phyloP scores from a whole-genome alignment of 177 flowering plant genomes.

The Vitis hybrid region DNA sequence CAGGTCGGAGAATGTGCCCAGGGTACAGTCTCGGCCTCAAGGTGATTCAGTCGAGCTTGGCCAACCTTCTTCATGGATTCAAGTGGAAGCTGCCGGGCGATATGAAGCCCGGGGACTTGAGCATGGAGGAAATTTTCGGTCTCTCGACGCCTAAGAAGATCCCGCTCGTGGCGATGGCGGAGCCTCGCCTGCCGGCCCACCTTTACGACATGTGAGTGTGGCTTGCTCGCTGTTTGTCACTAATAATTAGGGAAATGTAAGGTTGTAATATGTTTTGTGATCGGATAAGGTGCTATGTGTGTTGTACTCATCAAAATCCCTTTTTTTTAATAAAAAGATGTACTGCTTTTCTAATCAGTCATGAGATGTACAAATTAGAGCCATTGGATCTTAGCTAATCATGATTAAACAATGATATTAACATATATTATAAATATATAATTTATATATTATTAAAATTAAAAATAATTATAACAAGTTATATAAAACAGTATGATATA shows the following conservation, averaged over 20 bases:
- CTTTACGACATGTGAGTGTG: conserved; percentile 22
- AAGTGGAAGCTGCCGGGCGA: conserved; percentile 51
- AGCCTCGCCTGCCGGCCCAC: conserved; percentile 55
- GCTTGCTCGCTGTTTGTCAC: too few relatives aligned
- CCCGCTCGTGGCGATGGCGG: conserved; percentile 42
- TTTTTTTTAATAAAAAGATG: too few relatives aligned
- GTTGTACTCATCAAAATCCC: too few relatives aligned
- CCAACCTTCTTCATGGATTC: conserved; percentile 75
- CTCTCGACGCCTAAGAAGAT: conserved; percentile 58
- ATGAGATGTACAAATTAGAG: too few relatives aligned
- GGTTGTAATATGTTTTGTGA: not conserved
- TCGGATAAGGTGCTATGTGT: too few relatives aligned
- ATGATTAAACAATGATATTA: too few relatives aligned
- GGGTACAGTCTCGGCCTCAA: conserved; percentile 65
- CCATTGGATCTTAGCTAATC: too few relatives aligned
- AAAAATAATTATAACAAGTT: too few relatives aligned
- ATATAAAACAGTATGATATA: too few relatives aligned
- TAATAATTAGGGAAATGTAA: not conserved
- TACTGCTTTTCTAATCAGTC: too few relatives aligned
- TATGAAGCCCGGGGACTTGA: conserved; percentile 47
- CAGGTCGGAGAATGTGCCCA: conserved; percentile 85
- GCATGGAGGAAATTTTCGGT: conserved; percentile 78
- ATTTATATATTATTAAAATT: too few relatives aligned
- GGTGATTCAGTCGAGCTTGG: conserved; percentile 60
- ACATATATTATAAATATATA: too few relatives aligned